phyloP scores from a whole-genome alignment of 2,329 filamentous ascomycete genomes.

The Fusarium mangiferae region DNA sequence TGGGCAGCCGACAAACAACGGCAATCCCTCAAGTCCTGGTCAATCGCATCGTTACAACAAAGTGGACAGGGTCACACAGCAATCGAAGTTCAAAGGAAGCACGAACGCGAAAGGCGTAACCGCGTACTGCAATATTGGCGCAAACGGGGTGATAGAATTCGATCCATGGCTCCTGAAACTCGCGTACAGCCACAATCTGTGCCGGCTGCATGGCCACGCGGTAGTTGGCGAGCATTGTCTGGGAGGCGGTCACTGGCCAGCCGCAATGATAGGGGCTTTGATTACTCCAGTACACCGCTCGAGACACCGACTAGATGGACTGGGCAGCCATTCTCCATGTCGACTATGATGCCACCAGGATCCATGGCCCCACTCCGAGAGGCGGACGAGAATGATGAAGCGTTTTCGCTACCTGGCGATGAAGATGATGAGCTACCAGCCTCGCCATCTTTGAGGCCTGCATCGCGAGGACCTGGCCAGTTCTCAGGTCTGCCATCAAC shows the following conservation, averaged over 20 bases:
- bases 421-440: conserved; percentile 40
- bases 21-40: conserved; percentile 51
- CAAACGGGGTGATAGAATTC: conserved; percentile 29
- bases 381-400: conserved; percentile 43
- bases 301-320: conserved; percentile 61
- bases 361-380: conserved; percentile 48
- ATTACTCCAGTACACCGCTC: conserved; percentile 38
- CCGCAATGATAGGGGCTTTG: conserved; percentile 35
- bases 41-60: conserved; percentile 51
- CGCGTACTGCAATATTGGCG: conserved; percentile 49
- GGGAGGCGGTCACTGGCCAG: conserved; percentile 38
- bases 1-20: conserved; percentile 48
- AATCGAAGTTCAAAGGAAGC: conserved; percentile 46
- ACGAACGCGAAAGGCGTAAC: conserved; percentile 47
- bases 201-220: conserved; percentile 34
- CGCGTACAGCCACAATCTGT: conserved; percentile 22
- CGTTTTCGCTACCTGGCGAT: conserved; percentile 37
- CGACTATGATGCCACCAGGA: conserved; percentile 43
- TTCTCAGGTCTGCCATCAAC: conserved; percentile 50
- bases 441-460: conserved; percentile 37
- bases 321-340: conserved; percentile 52
- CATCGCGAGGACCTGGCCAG: conserved; percentile 31
- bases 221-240: conserved; percentile 42
- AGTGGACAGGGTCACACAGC: conserved; percentile 53
- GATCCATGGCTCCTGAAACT: conserved; percentile 6